Evolutionary conservation across 352 stramenopile genomes (phyloP), one percentile per base, ranked within the genome.

Genomic region (Phytophthora melonis): DNA sequence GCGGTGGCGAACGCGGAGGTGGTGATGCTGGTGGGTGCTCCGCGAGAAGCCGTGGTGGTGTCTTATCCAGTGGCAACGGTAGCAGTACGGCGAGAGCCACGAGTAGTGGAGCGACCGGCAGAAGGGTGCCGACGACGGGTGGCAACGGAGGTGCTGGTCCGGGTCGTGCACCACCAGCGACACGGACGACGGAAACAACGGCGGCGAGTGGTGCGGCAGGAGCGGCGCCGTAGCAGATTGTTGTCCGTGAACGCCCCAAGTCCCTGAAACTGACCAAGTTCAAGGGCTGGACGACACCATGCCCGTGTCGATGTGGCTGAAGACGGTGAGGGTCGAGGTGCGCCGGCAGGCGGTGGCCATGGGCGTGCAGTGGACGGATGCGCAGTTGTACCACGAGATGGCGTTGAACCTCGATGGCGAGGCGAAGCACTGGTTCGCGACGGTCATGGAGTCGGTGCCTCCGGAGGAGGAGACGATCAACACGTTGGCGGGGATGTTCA

Each of bases 281-380:
- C n/a, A 52, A 67, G 60, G 60, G 4, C 3, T 67, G n/a, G 60
- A 60, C 16, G 60, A 34, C n/a, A 66, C 27, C 10, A 52, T 54
- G 34, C 49, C 60, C 5, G 34, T 67, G 6, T 41, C 32, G 30
- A 67, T 34, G 49, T 67, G 60, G 60, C 14, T 67, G 9, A 13
- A 19, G 3, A 19, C 60, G 8, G 50, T 67, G 5, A 8, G 36
- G 10, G 36, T 5, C 10, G 36, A 45, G 36, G 36, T 45, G 36
- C 13, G 36, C 3, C 36, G 36, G 36, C 8, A 45, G 36, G 36
- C 36, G 10, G 8, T 45, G 36, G 10, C 36, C 10, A 11, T 16
- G 36, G 36, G 36, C 10, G 36, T 45, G 13, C 36, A 45, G 36
- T 45, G 36, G 9, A 11, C 10, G 10, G 13, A 45, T 16, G 36